phyloP scores from a whole-genome alignment of 768 basidiomycete genomes.

The Tulasnella sp. region DNA sequence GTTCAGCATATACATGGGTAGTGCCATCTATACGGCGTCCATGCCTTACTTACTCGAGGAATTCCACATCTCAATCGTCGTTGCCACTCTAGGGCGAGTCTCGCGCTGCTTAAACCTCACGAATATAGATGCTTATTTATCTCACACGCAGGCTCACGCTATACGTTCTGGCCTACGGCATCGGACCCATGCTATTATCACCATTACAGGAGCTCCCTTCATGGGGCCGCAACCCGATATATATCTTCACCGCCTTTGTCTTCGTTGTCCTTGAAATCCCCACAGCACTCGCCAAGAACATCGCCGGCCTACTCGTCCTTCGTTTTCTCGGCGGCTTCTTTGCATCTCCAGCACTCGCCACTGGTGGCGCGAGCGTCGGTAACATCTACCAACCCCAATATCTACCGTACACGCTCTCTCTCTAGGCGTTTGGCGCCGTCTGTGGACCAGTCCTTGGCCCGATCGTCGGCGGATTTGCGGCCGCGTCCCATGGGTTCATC shows the following conservation, averaged over 20 bases:
- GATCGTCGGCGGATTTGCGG: conserved; percentile 22
- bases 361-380: conserved; percentile 20
- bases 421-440: conserved; percentile 20
- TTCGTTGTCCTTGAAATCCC: conserved; percentile 26
- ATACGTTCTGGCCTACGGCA: conserved; percentile 20
- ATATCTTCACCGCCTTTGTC: conserved; percentile 28
- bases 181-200: conserved; percentile 28
- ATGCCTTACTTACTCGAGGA: conserved; percentile 13
- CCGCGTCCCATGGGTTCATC: conserved; percentile 4
- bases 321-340: conserved; percentile 24
- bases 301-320: conserved; percentile 25
- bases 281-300: conserved; percentile 29
- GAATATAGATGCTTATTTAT: too few relatives aligned
- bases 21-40: conserved; percentile 1
- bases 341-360: conserved; percentile 21
- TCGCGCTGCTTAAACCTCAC: too few relatives aligned
- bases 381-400: conserved; percentile 23
- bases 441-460: conserved; percentile 23
- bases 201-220: conserved; percentile 25
- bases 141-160: conserved; percentile 10
- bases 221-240: conserved; percentile 31
- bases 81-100: conserved; percentile 17
- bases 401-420: conserved; percentile 21
- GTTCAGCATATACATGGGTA: background rate
- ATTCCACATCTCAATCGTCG: conserved; percentile 6